Conservation (phyloP, 2,329 filamentous ascomycete genomes). For the Talaromyces piceae region DNA sequence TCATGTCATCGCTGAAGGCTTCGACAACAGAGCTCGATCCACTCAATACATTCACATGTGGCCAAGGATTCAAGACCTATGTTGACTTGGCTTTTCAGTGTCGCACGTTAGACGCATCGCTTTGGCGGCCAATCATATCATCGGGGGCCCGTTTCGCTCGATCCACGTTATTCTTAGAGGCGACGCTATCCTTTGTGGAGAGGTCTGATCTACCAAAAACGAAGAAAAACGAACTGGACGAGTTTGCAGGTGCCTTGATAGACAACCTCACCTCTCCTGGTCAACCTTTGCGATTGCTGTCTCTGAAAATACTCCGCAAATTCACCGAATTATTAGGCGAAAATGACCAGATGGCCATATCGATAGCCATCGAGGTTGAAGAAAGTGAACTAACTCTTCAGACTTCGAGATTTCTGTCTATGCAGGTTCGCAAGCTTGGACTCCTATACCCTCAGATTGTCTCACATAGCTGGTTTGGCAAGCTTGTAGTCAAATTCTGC, state of each 20-base stretch:
- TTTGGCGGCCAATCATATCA: conserved; percentile 60
- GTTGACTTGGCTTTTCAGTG: conserved; percentile 56
- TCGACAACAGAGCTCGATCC: conserved; percentile 53
- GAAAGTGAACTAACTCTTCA: conserved; percentile 69
- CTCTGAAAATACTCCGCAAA: conserved; percentile 62
- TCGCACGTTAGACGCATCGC: conserved; percentile 49
- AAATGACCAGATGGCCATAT: conserved; percentile 36
- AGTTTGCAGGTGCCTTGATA: conserved; percentile 58
- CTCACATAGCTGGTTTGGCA: conserved; percentile 57
- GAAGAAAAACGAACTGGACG: conserved; percentile 51
- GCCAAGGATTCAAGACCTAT: conserved; percentile 67
- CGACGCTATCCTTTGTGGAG: conserved; percentile 47
- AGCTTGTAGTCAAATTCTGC: conserved; percentile 70
- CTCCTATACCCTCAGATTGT: conserved; percentile 54
- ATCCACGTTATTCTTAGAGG: conserved; percentile 59
- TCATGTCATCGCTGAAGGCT: conserved; percentile 58
- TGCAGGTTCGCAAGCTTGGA: conserved; percentile 75
- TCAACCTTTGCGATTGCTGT: conserved; percentile 64
- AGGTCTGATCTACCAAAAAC: conserved; percentile 24
- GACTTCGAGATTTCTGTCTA: conserved; percentile 68
- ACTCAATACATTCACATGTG: conserved; percentile 65
- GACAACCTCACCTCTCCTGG: conserved; percentile 68
- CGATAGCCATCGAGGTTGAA: conserved; percentile 70
- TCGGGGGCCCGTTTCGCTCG: conserved; percentile 60
- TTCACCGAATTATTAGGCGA: conserved; percentile 46